These are phyloP conservation scores for Pinus taeda DNA, from an alignment of 75 land plant genomes.

Conservation along the genomic window DNA sequence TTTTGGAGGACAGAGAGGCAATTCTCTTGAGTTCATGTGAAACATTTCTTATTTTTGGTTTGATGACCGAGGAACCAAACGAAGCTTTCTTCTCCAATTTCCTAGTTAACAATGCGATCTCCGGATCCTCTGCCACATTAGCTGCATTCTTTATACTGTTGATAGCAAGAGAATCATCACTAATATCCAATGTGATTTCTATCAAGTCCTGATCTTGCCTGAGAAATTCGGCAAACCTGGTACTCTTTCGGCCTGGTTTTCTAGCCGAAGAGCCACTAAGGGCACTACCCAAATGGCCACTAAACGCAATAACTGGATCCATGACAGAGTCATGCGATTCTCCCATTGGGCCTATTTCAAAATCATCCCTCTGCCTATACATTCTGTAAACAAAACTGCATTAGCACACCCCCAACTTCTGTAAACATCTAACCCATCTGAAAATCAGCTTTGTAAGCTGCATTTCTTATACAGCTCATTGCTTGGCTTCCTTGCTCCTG, in stretches of 20 bases:
- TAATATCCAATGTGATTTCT: slow-evolving; percentile 64
- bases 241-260: neutral
- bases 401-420: too few relatives aligned
- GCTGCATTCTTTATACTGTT: slow-evolving; percentile 18
- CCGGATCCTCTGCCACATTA: slow-evolving; percentile 17
- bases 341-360: too few relatives aligned
- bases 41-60: slow-evolving; percentile 32
- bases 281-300: too few relatives aligned
- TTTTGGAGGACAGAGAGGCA: slow-evolving; percentile 20
- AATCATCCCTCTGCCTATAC: too few relatives aligned
- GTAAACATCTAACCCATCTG: too few relatives aligned
- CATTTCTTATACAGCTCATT: too few relatives aligned
- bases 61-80: slow-evolving; percentile 18
- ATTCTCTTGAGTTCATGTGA: slow-evolving; percentile 38
- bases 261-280: neutral
- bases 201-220: slow-evolving; percentile 21
- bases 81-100: slow-evolving; percentile 25
- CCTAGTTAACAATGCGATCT: slow-evolving; percentile 22
- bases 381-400: too few relatives aligned
- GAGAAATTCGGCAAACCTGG: slow-evolving; percentile 11
- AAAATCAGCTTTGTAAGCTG: too few relatives aligned
- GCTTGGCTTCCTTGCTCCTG: too few relatives aligned
- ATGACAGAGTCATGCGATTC: too few relatives aligned
- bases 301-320: too few relatives aligned
- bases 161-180: slow-evolving; percentile 42